Evolutionary conservation across 345 rosid genomes (phyloP).

Genomic region (Atalantia buxifolia): DNA sequence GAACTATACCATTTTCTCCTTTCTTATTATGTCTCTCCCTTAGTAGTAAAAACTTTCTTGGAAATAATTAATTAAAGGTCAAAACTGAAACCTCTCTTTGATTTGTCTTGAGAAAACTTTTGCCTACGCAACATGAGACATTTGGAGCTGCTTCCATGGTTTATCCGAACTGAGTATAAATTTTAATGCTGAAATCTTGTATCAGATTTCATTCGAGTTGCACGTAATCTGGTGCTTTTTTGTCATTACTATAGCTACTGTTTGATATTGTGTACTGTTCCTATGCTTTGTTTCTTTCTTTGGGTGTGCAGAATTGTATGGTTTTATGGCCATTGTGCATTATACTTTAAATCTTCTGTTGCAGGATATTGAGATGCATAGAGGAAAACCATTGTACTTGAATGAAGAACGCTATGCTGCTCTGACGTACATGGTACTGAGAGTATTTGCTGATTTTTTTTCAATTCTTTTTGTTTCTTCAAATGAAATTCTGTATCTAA

Average conservation of each 20-base stretch:
- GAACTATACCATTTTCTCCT: not conserved
- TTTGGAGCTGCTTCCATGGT: not conserved
- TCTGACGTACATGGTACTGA: slow-evolving; percentile 69
- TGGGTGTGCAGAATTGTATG: not conserved
- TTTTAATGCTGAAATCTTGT: not conserved
- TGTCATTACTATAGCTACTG: not conserved
- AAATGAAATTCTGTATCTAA: not conserved
- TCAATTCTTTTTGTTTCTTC: not conserved
- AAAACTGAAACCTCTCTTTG: not conserved
- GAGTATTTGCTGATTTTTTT: not conserved
- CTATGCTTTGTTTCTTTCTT: not conserved
- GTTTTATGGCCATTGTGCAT: not conserved
- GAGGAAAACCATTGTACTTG: slow-evolving; percentile 90
- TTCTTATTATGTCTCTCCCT: not conserved
- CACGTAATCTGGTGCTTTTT: not conserved
- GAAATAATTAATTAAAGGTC: not conserved
- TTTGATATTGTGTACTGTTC: not conserved
- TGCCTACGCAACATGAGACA: not conserved
- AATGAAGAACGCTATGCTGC: slow-evolving; percentile 98
- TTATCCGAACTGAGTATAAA: not conserved
- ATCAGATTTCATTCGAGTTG: not conserved
- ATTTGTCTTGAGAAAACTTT: not conserved
- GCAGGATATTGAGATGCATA: slow-evolving; percentile 64
- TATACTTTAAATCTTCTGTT: slow-evolving; percentile 12
- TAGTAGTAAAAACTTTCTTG: not conserved